These are phyloP conservation scores for Pochonia chlamydosporia DNA, from an alignment of 2,329 filamentous ascomycete species.

Conservation along the genomic window DNA sequence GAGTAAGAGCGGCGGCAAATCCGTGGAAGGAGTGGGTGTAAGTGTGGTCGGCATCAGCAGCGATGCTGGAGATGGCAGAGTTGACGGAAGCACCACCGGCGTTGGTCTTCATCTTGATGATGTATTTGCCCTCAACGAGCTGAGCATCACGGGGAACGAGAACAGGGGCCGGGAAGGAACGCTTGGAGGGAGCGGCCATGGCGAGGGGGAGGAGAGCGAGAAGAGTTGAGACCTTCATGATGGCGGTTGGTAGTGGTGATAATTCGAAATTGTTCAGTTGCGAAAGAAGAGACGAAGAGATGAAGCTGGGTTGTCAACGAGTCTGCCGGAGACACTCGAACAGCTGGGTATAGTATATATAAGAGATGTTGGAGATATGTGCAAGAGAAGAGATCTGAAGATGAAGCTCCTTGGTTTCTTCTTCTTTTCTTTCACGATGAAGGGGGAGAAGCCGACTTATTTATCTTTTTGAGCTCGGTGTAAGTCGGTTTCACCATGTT, in stretches of 20 bases:
- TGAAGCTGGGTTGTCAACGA: background rate
- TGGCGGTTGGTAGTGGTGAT: background rate
- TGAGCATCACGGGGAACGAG: constrained; percentile 24
- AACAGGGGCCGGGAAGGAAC: constrained; percentile 27
- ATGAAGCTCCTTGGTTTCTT: background rate
- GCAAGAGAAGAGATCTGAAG: background rate
- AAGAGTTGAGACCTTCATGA: constrained; percentile 25
- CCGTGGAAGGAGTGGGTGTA: constrained; percentile 21
- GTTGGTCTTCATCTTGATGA: constrained; percentile 28
- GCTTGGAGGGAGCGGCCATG: constrained; percentile 24
- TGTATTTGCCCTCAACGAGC: constrained; percentile 30
- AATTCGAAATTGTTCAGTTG: constrained; percentile 7
- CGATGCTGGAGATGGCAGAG: constrained; percentile 19
- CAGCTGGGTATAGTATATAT: background rate
- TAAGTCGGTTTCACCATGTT: background rate
- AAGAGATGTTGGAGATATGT: background rate
- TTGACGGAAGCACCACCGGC: constrained; percentile 16
- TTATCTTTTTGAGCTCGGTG: background rate
- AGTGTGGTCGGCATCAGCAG: constrained; percentile 25
- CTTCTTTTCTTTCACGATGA: background rate
- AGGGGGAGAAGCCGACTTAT: background rate
- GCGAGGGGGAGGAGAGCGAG: constrained; percentile 27
- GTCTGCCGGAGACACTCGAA: background rate
- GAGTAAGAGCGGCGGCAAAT: constrained; percentile 21
- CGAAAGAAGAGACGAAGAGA: background rate